Evolutionary conservation across 2,329 filamentous ascomycete species (phyloP), one percentile per base, ranked within the genome.

Genomic region (Clonostachys rhizophaga): DNA sequence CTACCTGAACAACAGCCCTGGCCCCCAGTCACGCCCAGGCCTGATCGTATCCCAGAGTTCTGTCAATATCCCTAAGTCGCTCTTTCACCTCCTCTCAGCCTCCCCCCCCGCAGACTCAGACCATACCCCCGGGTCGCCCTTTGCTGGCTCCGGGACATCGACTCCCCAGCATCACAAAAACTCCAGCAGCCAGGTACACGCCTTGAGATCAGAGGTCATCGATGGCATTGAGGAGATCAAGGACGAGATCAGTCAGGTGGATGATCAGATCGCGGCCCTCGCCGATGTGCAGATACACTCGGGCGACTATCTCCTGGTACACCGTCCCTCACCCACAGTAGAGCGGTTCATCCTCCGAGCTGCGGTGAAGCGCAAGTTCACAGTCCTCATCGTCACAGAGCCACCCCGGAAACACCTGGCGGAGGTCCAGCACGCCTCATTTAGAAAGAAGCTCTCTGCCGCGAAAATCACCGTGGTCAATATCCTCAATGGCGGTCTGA

Each of bases 151-250:
- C 11, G 74, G 75, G 18, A 59, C 73, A 9, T 78, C 75, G 14
- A 78, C 75, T n/a, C 72, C 78, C 18, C 58, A 64, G 56, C 54
- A 54, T 47, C 53, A 55, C 49, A 17, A 60, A 24, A 34, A 37
- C 49, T 67, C 68, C 54, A 64, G 66, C 14, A 69, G 73, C 42
- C 75, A 75, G 50, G 65, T 72, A 46, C 79, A 87, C 50, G 87
- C 95, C 52, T 75, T 97, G 49, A 87, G 91, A 50, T 89, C 89
- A 13, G 94, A 97, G 66, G 87, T 97, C 24, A 85, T 96, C 54
- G 89, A 94, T 57, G 94, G 91, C 40, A 96, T 99, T 58, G 85
- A 90, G 58, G 94, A 99, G 65, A 91, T 99, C 50, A 88, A 95
- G 65, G 94, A 99, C 61, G 94, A 99, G 69, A 84, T 99, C 48